Base-by-base conservation (phyloP, 352 stramenopile species). In the Aphanomyces cochlioides region DNA sequence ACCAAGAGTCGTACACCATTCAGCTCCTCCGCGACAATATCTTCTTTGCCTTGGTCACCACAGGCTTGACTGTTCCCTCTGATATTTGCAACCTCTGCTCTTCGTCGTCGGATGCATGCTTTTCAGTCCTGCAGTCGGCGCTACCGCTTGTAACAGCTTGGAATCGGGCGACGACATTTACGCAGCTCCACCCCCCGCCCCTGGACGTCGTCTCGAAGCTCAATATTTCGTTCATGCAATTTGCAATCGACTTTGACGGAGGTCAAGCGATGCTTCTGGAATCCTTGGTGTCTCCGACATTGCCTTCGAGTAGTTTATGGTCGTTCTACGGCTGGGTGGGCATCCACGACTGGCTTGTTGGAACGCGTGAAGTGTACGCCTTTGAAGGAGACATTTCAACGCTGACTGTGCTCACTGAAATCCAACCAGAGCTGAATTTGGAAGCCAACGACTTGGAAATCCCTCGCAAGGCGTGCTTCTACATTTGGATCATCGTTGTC, bases 331-430 rank as follows among this genome's bases (percentile, higher is more conserved):
- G 59, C 1, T 67, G 43, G 19, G n/a, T 67, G 39, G 12, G 28
- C 2, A 48, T 67, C 10, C 19, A 45, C 41, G 59, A 67, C 12
- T 67, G 59, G 59, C 41, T 36, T 19, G 41, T 28, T 6, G 59
- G 59, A 21, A 21, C 54, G 41, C 39, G 59, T 8, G 59, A 67
- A 41, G 59, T 67, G 15, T 39, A 56, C 5, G 54, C 59, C 4
- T 67, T 67, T 38, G 12, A 67, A 67, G 59, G 59, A 41, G 59
- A 67, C n/a, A 12, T 56, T 34, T 4, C 15, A 19, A 56, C 38
- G 5, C 38, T 36, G 3, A 34, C 48, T 8, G 41, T 67, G 19
- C 17, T 67, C 17, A 43, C 59, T 15, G 19, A 37, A 12, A 28
- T 39, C 19, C 21, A 56, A 13, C 12, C 37, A 12, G 8, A n/a